Evolutionary conservation across 768 basidiomycete species (phyloP).

Genomic region (Krasilnikovozyma curviuscula): DNA sequence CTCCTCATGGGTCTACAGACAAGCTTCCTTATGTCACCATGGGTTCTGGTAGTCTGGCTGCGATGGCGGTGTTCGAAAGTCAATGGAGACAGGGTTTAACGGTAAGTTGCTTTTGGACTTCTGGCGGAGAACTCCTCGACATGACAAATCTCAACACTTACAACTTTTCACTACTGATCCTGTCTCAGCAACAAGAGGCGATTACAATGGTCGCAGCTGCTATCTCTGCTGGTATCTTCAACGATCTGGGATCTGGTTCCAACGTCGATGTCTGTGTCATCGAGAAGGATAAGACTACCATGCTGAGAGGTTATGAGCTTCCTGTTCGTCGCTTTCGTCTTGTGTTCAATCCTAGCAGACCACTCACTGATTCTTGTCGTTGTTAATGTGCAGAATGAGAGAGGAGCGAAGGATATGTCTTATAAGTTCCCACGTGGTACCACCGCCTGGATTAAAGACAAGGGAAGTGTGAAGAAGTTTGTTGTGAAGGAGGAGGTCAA

Average conservation of each 20-base stretch:
- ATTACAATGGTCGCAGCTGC: conserved; percentile 66
- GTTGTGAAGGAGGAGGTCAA: conserved; percentile 52
- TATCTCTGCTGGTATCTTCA: conserved; percentile 91
- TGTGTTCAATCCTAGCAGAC: not conserved
- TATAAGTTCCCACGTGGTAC: conserved; percentile 60
- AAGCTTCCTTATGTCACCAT: conserved; percentile 97
- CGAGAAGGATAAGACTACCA: conserved; percentile 66
- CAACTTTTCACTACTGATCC: not conserved
- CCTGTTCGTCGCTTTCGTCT: conserved; percentile 31
- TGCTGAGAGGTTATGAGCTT: conserved; percentile 81
- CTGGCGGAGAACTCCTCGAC: not conserved
- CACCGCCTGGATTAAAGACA: conserved; percentile 72
- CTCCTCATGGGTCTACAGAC: conserved; percentile 93
- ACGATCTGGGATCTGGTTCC: conserved; percentile 96
- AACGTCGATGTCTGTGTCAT: conserved; percentile 96
- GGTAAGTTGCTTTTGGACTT: conserved; percentile 30
- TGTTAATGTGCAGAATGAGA: conserved; percentile 21
- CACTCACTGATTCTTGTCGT: not conserved
- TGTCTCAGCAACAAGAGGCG: conserved; percentile 52
- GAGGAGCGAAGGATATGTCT: conserved; percentile 24
- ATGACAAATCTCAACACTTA: not conserved
- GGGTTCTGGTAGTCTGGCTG: conserved; percentile 89
- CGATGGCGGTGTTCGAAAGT: conserved; percentile 94
- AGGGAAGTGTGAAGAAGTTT: conserved; percentile 46
- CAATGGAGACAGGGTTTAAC: conserved; percentile 63